phyloP scores from a whole-genome alignment of 1,284 basidiomycete species.

The Xanthoconium separans region DNA sequence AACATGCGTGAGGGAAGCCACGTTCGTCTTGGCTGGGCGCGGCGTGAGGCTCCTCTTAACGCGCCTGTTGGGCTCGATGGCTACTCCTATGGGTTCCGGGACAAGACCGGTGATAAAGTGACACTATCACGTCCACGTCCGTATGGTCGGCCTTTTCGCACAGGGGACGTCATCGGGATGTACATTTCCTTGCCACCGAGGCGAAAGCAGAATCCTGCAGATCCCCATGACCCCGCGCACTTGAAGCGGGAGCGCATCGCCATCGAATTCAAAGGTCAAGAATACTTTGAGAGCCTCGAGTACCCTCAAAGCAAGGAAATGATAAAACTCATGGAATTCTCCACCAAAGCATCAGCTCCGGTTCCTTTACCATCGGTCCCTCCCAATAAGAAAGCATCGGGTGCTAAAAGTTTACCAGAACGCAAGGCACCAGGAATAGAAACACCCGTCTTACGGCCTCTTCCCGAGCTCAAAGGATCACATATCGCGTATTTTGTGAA shows the following conservation, averaged over 20 bases:
- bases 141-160: constrained; percentile 73
- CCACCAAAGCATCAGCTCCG: constrained; percentile 55
- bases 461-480: constrained; percentile 74
- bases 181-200: constrained; percentile 85
- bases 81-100: constrained; percentile 90
- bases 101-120: constrained; percentile 90
- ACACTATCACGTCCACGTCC: constrained; percentile 78
- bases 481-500: constrained; percentile 92
- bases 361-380: constrained; percentile 55
- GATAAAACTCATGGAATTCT: constrained; percentile 78
- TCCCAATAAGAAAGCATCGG: constrained; percentile 61
- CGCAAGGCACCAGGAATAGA: constrained; percentile 27
- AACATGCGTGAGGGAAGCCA: constrained; percentile 68
- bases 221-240: constrained; percentile 71
- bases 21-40: constrained; percentile 88
- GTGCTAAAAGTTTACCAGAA: constrained; percentile 65
- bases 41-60: constrained; percentile 90
- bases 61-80: constrained; percentile 93
- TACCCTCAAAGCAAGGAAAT: constrained; percentile 94
- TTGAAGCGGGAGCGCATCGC: constrained; percentile 85
- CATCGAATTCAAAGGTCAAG: constrained; percentile 94
- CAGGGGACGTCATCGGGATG: constrained; percentile 92
- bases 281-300: constrained; percentile 94
- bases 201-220: constrained; percentile 51
- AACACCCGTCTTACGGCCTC: constrained; percentile 50